phyloP scores from a whole-genome alignment of 1,139 yeast genomes.

The Saccharomyces uvarum region DNA sequence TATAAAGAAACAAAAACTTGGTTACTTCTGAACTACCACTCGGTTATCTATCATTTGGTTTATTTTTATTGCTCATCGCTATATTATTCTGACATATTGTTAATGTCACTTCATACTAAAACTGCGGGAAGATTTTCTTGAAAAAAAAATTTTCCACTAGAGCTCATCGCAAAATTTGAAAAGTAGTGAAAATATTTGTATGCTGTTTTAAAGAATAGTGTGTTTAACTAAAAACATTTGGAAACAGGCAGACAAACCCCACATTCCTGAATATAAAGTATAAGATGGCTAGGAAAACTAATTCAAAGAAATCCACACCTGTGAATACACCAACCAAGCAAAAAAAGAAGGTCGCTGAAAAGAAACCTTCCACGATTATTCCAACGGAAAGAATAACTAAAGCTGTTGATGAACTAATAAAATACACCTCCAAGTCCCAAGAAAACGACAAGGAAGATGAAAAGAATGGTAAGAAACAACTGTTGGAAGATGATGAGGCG shows the following conservation, averaged over 20 bases:
- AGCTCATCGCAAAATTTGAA: not conserved
- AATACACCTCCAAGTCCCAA: conserved; percentile 32
- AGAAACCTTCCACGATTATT: conserved; percentile 15
- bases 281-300: not conserved
- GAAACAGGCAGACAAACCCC: not conserved
- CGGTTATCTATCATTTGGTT: not conserved
- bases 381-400: conserved; percentile 21
- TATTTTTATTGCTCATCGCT: not conserved
- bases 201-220: not conserved
- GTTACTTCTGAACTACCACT: not conserved
- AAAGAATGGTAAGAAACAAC: conserved; percentile 32
- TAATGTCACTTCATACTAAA: not conserved
- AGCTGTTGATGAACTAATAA: conserved; percentile 48
- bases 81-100: not conserved
- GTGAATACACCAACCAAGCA: conserved; percentile 16
- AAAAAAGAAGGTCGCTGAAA: conserved; percentile 7
- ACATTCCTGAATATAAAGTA: conserved; percentile 3
- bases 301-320: conserved; percentile 19
- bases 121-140: not conserved
- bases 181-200: not conserved
- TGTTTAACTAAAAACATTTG: not conserved
- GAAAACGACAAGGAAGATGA: conserved; percentile 30
- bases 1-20: not conserved
- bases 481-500: conserved; percentile 48
- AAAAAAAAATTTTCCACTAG: not conserved